Percentiles rank a stretch among this genome's conserved stretches.
phyloP scores from a whole-genome alignment of 176 grass and related monocot species.

The Rhipidocladum racemiflorum region DNA sequence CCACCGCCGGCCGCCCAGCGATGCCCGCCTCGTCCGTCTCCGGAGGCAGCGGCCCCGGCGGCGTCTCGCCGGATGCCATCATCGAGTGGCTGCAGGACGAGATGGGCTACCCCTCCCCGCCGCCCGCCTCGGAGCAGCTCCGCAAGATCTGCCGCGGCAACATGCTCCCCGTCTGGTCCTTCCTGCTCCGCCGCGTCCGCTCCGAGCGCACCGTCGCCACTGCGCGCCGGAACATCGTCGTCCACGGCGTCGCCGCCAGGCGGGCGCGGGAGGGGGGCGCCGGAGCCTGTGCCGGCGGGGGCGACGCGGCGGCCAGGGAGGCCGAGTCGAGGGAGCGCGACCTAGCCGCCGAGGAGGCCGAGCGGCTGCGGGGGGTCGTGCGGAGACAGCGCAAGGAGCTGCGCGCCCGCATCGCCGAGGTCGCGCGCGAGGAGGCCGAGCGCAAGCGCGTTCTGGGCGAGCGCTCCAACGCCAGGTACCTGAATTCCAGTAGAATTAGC shows the following conservation, averaged over 20 bases:
- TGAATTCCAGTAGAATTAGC: neutral
- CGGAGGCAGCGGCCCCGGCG: conserved; percentile 49
- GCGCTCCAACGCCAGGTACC: conserved; percentile 88
- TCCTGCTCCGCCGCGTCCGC: conserved; percentile 87
- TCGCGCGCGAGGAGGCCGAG: conserved; percentile 79
- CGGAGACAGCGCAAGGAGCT: conserved; percentile 94
- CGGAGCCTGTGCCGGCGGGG: conserved; percentile 18
- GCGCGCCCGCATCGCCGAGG: conserved; percentile 73
- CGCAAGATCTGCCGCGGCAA: conserved; percentile 99
- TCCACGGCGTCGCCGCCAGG: conserved; percentile 77
- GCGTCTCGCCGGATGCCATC: conserved; percentile 79
- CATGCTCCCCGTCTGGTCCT: conserved; percentile 93
- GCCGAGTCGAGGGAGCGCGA: conserved; percentile 82
- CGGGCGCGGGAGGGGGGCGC: conserved; percentile 51
- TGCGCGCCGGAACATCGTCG: conserved; percentile 77
- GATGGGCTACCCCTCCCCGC: conserved; percentile 90
- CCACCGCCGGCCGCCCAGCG: neutral
- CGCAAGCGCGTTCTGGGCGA: conserved; percentile 83
- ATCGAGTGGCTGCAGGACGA: conserved; percentile 97
- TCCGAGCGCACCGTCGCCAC: conserved; percentile 90
- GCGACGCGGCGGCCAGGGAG: conserved; percentile 58
- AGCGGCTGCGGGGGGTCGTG: conserved; percentile 79
- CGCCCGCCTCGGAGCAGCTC: conserved; percentile 73
- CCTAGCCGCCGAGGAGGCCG: conserved; percentile 86
- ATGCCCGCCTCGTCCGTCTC: conserved; percentile 67